These are phyloP conservation scores for Sporothrix humicola DNA, from an alignment of 2,329 filamentous ascomycete species.

Conservation along the genomic window DNA sequence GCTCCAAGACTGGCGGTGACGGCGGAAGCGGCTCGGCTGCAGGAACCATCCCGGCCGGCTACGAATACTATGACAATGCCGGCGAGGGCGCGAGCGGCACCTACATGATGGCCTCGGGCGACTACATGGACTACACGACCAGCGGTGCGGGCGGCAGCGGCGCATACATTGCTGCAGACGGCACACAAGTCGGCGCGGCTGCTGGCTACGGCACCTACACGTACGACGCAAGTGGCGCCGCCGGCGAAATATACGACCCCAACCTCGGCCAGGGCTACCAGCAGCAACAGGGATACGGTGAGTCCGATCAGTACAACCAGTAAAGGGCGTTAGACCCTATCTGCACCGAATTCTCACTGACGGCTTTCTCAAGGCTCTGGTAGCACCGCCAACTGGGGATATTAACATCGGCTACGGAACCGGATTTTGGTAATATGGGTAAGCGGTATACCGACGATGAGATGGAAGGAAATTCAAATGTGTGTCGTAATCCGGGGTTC, in stretches of 20 bases:
- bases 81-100: background rate
- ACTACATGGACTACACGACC: background rate
- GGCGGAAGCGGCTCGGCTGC: background rate
- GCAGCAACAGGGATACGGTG: constrained; percentile 18
- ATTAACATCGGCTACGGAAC: background rate
- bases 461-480: background rate
- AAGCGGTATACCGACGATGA: background rate
- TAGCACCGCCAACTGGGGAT: constrained; percentile 4
- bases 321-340: background rate
- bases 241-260: background rate
- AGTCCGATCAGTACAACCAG: background rate
- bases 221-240: background rate
- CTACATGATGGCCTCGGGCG: constrained; percentile 8
- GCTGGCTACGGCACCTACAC: background rate
- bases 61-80: background rate
- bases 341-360: no score
- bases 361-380: background rate
- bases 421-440: background rate
- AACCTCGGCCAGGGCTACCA: constrained; percentile 3
- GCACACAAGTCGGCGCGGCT: background rate
- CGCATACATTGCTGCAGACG: background rate
- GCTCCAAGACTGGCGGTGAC: background rate
- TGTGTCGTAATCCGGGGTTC: background rate
- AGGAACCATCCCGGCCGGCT: background rate
- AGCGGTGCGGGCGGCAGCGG: background rate